Evolutionary conservation across 2,329 filamentous ascomycete species (phyloP).

Genomic region (Paecilomyces formosus): DNA sequence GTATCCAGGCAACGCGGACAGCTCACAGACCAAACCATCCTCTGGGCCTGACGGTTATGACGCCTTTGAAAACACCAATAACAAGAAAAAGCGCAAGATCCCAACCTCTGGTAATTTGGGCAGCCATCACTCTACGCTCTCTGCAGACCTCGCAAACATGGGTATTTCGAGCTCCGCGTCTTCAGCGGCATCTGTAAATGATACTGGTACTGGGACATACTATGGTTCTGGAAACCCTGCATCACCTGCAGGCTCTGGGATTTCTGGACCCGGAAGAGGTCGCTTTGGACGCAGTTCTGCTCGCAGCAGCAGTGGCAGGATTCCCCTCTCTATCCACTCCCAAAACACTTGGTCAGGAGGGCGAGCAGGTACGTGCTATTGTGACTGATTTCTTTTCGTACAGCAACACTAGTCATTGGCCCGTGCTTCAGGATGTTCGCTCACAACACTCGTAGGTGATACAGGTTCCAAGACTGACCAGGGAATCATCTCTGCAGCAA

Average conservation of each 20-base stretch:
- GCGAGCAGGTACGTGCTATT: slow-evolving; percentile 41
- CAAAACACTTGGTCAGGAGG: slow-evolving; percentile 48
- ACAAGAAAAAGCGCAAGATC: slow-evolving; percentile 99
- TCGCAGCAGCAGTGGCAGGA: slow-evolving; percentile 50
- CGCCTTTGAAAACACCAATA: slow-evolving; percentile 96
- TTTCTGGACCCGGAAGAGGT: slow-evolving; percentile 79
- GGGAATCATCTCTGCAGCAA: slow-evolving; percentile 87
- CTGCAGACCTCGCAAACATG: slow-evolving; percentile 58
- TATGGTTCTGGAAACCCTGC: slow-evolving; percentile 50
- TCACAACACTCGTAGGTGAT: slow-evolving; percentile 29
- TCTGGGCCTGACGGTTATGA: slow-evolving; percentile 84
- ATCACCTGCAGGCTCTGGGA: slow-evolving; percentile 55
- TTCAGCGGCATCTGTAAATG: slow-evolving; percentile 37
- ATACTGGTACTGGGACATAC: slow-evolving; percentile 43
- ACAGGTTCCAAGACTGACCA: slow-evolving; percentile 42
- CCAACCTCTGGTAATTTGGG: slow-evolving; percentile 72
- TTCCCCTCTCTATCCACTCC: slow-evolving; percentile 53
- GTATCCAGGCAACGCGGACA: slow-evolving; percentile 20
- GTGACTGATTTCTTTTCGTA: slow-evolving; percentile 39
- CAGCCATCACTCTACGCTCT: slow-evolving; percentile 51
- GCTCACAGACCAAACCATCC: slow-evolving; percentile 46
- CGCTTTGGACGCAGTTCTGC: slow-evolving; percentile 60
- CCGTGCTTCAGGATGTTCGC: not conserved
- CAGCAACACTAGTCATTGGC: slow-evolving; percentile 21
- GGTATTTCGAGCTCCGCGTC: slow-evolving; percentile 47